Evolutionary conservation across 176 grass and related monocot species (phyloP).

Genomic region (Zoysia pacifica): DNA sequence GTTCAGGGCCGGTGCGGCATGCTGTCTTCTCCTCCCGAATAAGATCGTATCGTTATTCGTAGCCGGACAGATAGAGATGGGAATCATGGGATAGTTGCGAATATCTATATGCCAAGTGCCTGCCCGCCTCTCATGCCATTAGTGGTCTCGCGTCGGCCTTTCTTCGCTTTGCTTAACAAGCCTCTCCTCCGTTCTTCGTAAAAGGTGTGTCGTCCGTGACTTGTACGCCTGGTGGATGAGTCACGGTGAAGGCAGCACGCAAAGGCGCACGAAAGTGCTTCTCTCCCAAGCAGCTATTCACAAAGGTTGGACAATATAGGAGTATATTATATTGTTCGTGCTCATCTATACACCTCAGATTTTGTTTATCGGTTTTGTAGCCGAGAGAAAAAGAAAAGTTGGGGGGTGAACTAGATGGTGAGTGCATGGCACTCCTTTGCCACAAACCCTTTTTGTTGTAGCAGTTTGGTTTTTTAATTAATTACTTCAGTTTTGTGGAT

Average conservation of each 20-base stretch:
- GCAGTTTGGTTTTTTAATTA: too few species aligned
- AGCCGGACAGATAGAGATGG: background rate
- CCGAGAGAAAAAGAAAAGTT: too few species aligned
- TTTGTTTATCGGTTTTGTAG: too few species aligned
- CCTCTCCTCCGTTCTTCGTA: background rate
- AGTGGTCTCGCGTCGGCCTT: background rate
- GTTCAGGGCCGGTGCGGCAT: background rate
- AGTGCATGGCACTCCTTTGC: too few species aligned
- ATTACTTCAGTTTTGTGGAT: too few species aligned
- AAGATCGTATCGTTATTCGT: too few species aligned
- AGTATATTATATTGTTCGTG: background rate
- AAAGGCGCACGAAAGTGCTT: background rate
- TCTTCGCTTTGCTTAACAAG: slow-evolving; percentile 36
- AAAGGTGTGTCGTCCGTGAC: background rate
- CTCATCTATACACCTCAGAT: too few species aligned
- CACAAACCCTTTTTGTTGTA: too few species aligned
- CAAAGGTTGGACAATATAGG: background rate
- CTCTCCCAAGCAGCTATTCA: background rate
- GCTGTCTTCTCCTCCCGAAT: background rate
- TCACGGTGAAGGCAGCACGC: slow-evolving; percentile 12
- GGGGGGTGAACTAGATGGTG: too few species aligned
- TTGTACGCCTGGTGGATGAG: slow-evolving; percentile 13
- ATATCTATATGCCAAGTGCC: background rate
- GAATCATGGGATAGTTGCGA: background rate
- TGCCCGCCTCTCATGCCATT: too few species aligned